Evolutionary conservation across 148 eudicot genomes (phyloP).

Genomic region (Euryodendron excelsum): DNA sequence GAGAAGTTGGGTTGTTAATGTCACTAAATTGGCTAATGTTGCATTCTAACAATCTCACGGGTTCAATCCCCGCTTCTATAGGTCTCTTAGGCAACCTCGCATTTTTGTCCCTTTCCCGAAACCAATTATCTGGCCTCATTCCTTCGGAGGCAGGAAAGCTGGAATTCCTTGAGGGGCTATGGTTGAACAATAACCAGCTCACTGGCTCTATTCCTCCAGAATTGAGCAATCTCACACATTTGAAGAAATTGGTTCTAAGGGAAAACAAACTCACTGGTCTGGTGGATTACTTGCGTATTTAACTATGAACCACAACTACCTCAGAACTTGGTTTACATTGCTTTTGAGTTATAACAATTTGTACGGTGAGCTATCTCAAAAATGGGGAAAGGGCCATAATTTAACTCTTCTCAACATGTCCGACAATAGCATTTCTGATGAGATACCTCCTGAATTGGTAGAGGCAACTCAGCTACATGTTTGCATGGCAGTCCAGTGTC

Average conservation of each 20-base stretch:
- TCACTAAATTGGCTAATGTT: too few species aligned
- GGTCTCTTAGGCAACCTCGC: too few species aligned
- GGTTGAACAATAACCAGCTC: slow-evolving; percentile 30
- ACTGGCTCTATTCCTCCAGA: slow-evolving; percentile 38
- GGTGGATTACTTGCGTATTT: background rate
- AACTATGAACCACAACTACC: slow-evolving; percentile 4
- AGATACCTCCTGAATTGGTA: slow-evolving; percentile 11
- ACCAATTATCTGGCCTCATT: slow-evolving; percentile 15
- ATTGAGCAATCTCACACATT: slow-evolving; percentile 32
- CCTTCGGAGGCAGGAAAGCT: slow-evolving; percentile 20
- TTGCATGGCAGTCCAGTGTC: background rate
- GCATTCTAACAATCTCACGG: too few species aligned
- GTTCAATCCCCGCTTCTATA: too few species aligned
- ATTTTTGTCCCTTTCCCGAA: too few species aligned
- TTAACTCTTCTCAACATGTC: slow-evolving; percentile 9
- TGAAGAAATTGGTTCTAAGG: background rate
- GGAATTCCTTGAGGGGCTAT: slow-evolving; percentile 33
- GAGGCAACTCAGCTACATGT: background rate
- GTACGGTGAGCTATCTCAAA: background rate
- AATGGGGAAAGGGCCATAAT: background rate
- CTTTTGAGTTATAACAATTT: slow-evolving; percentile 8
- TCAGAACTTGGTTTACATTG: slow-evolving; percentile 29
- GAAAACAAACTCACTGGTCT: slow-evolving; percentile 1
- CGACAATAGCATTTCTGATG: slow-evolving; percentile 22
- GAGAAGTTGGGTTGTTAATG: too few species aligned